These are phyloP conservation scores for Pinus albicaulis DNA, from an alignment of 75 land plant species.

Conservation along the genomic window DNA sequence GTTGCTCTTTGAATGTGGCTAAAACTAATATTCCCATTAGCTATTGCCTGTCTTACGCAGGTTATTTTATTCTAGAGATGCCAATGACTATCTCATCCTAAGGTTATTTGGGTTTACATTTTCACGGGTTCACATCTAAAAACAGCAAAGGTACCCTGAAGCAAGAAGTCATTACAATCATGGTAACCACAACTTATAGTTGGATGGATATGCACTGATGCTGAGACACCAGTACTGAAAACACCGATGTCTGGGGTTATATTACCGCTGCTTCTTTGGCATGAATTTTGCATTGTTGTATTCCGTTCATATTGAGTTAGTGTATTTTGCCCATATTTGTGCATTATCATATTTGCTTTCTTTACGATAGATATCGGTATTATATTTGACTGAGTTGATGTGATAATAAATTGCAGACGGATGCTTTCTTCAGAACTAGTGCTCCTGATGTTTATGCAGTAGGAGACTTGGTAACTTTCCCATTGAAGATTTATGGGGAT, in stretches of 20 bases:
- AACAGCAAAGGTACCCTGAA: neutral
- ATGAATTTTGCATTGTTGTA: neutral
- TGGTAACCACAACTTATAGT: neutral
- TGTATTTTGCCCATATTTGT: neutral
- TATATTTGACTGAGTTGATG: neutral
- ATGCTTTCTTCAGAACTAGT: constrained; percentile 82
- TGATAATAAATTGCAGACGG: constrained; percentile 54
- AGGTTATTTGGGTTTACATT: too few species aligned
- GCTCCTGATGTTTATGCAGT: constrained; percentile 83
- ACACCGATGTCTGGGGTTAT: neutral
- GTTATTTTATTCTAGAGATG: too few species aligned
- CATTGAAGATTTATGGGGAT: constrained; percentile 77
- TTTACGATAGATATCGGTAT: neutral
- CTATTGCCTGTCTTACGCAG: too few species aligned
- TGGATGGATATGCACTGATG: neutral
- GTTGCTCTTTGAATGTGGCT: too few species aligned
- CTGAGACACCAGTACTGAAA: neutral
- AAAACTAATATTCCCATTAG: too few species aligned
- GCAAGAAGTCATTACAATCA: neutral
- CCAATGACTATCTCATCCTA: too few species aligned
- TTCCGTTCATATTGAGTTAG: neutral
- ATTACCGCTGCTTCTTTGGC: too few species aligned
- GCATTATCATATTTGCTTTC: neutral
- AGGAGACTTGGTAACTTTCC: constrained; percentile 88
- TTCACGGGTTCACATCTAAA: too few species aligned